phyloP scores from a whole-genome alignment of 2,329 filamentous ascomycete species.

The Penicillium sp. region DNA sequence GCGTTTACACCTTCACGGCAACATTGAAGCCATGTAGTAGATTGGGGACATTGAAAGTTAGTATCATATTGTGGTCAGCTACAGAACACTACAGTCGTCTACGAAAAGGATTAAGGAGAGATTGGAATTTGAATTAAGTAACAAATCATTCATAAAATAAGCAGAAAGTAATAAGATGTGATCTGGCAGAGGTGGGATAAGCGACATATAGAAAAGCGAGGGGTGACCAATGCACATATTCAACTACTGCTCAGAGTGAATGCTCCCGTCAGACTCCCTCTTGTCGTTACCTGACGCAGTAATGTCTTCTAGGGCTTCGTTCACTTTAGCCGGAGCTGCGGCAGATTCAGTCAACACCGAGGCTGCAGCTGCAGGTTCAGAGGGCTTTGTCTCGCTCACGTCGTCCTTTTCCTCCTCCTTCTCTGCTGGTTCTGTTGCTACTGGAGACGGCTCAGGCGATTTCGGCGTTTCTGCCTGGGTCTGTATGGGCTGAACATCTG shows the following conservation, averaged over 20 bases:
- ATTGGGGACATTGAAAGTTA: background rate
- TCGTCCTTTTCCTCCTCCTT: background rate
- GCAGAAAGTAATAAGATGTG: background rate
- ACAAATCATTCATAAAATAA: background rate
- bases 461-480: background rate
- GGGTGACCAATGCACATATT: background rate
- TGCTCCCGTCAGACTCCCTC: slow-evolving; percentile 19
- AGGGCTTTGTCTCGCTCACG: background rate
- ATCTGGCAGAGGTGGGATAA: background rate
- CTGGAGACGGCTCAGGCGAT: background rate
- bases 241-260: slow-evolving; percentile 3
- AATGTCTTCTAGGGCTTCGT: slow-evolving; percentile 19
- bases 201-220: background rate
- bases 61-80: too few species aligned
- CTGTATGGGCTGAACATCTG: slow-evolving; percentile 4
- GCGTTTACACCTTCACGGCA: background rate
- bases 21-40: background rate
- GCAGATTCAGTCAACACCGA: slow-evolving; percentile 5
- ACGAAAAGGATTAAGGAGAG: background rate
- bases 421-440: background rate
- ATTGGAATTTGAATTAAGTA: background rate
- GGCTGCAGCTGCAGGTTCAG: background rate
- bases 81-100: background rate
- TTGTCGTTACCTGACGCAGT: slow-evolving; percentile 24
- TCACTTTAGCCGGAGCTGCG: slow-evolving; percentile 10